phyloP scores from a whole-genome alignment of 768 basidiomycete species.

The Cystobasidium tubakii region DNA sequence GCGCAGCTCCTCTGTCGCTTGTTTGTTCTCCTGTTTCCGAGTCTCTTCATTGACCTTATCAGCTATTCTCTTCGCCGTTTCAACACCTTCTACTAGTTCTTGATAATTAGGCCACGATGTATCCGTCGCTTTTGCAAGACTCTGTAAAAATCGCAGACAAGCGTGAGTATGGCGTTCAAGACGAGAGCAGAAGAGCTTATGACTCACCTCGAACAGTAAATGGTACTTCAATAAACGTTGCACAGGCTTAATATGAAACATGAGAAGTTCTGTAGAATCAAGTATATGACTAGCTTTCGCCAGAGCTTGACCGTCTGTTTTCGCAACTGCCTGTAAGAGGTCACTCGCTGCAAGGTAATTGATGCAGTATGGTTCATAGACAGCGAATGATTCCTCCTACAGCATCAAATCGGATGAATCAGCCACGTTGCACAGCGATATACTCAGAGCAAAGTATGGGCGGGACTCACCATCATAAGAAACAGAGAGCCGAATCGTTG shows the following conservation, averaged over 20 bases:
- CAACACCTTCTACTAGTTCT: constrained; percentile 75
- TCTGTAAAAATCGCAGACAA: constrained; percentile 35
- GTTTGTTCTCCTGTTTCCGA: constrained; percentile 80
- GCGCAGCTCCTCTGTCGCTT: constrained; percentile 78
- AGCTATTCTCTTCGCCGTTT: constrained; percentile 83
- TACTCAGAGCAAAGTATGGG: background rate
- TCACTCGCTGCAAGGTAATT: constrained; percentile 85
- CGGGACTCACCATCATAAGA: constrained; percentile 55
- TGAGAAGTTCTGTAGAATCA: constrained; percentile 85
- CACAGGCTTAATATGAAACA: constrained; percentile 96
- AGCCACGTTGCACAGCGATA: background rate
- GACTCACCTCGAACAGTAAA: constrained; percentile 66
- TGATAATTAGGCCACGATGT: constrained; percentile 61
- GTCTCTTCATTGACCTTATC: constrained; percentile 94
- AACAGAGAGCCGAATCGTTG: constrained; percentile 85
- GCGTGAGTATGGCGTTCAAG: background rate
- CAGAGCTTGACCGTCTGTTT: constrained; percentile 58
- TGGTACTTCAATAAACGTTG: constrained; percentile 99
- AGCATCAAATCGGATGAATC: constrained; percentile 41
- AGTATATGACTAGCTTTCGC: constrained; percentile 49
- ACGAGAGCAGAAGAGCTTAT: background rate
- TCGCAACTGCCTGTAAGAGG: constrained; percentile 54
- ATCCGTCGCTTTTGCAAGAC: constrained; percentile 46
- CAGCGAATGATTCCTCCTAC: constrained; percentile 91
- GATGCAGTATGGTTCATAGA: constrained; percentile 95